These are phyloP conservation scores for Trichophyton equinum DNA, from an alignment of 2,329 filamentous ascomycete genomes.

Conservation along the genomic window DNA sequence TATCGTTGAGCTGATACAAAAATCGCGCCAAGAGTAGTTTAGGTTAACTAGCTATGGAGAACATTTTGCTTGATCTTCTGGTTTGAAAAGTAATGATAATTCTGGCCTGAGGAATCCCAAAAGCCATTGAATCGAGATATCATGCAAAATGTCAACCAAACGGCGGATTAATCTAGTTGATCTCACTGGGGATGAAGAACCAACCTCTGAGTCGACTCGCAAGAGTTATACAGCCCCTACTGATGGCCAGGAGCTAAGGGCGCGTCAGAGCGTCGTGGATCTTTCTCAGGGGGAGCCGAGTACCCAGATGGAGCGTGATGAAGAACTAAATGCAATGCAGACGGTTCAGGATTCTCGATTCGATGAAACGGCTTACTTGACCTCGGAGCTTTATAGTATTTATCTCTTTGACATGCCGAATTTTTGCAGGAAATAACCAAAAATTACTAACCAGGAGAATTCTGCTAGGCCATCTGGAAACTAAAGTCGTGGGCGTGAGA, in stretches of 20 bases:
- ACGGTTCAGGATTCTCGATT: constrained; percentile 23
- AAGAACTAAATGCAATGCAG: constrained; percentile 25
- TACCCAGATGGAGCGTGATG: constrained; percentile 21
- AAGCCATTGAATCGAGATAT: not conserved
- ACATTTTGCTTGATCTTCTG: not conserved
- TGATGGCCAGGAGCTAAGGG: constrained; percentile 20
- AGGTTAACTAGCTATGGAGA: too few relatives aligned
- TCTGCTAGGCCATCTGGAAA: constrained; percentile 27
- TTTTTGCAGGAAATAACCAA: not conserved
- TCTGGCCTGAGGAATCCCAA: not conserved
- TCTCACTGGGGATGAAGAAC: constrained; percentile 17
- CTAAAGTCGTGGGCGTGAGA: constrained; percentile 48
- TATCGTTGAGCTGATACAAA: not conserved
- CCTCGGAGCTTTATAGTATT: constrained; percentile 30
- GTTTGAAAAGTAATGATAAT: not conserved
- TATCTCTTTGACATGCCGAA: constrained; percentile 7
- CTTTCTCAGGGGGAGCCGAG: constrained; percentile 22
- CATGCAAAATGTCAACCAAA: constrained; percentile 1
- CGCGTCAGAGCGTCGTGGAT: constrained; percentile 21
- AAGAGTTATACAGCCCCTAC: not conserved
- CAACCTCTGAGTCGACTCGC: constrained; percentile 8
- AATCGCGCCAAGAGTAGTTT: not conserved
- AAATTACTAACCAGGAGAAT: not conserved
- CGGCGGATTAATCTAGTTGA: constrained; percentile 16
- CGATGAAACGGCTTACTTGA: constrained; percentile 26